Evolutionary conservation across 139 green algal genomes (phyloP).

Genomic region (Tetradesmus lagerheimii): DNA sequence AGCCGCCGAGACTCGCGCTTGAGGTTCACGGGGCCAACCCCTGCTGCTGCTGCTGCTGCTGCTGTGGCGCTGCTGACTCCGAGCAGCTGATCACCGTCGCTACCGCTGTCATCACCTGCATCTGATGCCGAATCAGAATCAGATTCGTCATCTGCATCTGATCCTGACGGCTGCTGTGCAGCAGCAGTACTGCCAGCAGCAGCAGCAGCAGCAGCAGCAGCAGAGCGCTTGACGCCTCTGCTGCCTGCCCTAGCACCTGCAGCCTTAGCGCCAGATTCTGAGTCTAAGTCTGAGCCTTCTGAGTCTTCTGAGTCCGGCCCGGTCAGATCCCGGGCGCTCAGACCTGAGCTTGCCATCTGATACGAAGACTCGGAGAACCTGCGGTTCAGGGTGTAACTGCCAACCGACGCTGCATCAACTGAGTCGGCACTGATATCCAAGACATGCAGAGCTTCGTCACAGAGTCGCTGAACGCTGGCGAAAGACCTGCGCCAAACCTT

Average conservation of each 20-base stretch:
- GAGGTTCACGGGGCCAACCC: background rate
- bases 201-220: background rate
- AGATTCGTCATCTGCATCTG: background rate
- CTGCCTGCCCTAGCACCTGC: background rate
- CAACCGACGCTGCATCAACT: background rate
- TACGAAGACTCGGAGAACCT: background rate
- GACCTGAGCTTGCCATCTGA: background rate
- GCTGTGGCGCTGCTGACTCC: background rate
- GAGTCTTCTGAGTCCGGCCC: background rate
- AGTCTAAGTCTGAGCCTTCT: background rate
- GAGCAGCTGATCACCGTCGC: background rate
- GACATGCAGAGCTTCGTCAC: background rate
- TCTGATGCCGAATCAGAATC: background rate
- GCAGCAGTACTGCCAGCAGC: background rate
- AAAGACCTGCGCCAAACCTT: background rate
- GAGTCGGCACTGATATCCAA: background rate
- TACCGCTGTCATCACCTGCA: background rate
- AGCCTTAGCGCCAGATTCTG: background rate
- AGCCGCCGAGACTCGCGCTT: background rate
- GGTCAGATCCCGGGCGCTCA: background rate
- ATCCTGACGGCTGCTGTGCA: background rate
- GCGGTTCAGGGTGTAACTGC: background rate
- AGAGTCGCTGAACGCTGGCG: background rate
- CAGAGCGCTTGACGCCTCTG: background rate
- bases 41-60: background rate